phyloP scores from a whole-genome alignment of 2,329 filamentous ascomycete species.

The Ophiostoma perfectum region DNA sequence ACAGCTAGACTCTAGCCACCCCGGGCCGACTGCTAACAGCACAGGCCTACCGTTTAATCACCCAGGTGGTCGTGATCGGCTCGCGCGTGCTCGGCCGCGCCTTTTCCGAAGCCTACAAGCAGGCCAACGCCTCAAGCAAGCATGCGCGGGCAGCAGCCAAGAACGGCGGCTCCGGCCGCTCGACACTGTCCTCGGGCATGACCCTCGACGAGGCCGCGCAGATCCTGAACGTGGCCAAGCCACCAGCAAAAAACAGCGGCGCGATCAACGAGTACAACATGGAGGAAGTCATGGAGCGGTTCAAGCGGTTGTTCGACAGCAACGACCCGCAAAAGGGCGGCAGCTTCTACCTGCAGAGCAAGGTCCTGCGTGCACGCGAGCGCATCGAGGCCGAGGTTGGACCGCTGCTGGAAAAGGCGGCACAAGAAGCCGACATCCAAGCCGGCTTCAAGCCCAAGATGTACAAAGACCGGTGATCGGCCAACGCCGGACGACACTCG shows the following conservation, averaged over 20 bases:
- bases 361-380: slow-evolving; percentile 85
- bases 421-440: slow-evolving; percentile 70
- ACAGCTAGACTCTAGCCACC: no score
- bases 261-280: slow-evolving; percentile 46
- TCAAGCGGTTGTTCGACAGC: slow-evolving; percentile 89
- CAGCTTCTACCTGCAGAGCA: slow-evolving; percentile 97
- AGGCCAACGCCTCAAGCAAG: slow-evolving; percentile 80
- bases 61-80: slow-evolving; percentile 86
- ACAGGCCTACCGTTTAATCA: slow-evolving; percentile 90
- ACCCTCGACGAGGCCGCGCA: slow-evolving; percentile 95
- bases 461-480: slow-evolving; percentile 65
- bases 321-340: slow-evolving; percentile 95
- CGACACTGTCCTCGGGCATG: slow-evolving; percentile 58
- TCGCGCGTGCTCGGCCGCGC: slow-evolving; percentile 87
- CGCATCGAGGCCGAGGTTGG: slow-evolving; percentile 82
- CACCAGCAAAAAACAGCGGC: slow-evolving; percentile 56
- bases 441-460: slow-evolving; percentile 93
- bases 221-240: slow-evolving; percentile 84
- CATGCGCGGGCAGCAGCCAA: slow-evolving; percentile 71
- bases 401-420: slow-evolving; percentile 63
- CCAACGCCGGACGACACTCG: neutral
- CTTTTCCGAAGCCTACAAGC: slow-evolving; percentile 90
- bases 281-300: slow-evolving; percentile 74
- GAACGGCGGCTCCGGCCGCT: slow-evolving; percentile 41
- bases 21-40: neutral